Base-by-base conservation (phyloP, 2,329 filamentous ascomycete species). In the Magnaporthiopsis incrustans region DNA sequence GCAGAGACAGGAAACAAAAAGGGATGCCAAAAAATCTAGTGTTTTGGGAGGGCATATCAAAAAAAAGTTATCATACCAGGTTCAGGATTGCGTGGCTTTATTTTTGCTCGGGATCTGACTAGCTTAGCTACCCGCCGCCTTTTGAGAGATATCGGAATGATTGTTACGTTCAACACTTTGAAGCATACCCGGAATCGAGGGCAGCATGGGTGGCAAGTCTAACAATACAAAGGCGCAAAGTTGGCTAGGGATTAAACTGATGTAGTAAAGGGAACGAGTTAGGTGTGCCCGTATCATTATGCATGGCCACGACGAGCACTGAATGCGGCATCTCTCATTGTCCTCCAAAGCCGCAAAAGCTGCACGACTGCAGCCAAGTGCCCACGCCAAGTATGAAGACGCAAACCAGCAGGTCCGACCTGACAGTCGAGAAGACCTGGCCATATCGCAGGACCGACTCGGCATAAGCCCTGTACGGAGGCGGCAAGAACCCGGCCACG, bases 401-500 rank as follows among this genome's bases (percentile, higher is more conserved):
- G 66, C 89, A 86, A 1, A 89, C 85, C 78, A 92, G 79, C n/a
- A 90, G 86, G 73, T 94, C 90, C 38, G 81, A 82, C 71, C 88
- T 82, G 30, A 93, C 85, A 5, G 89, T 91, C 63, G 82, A 84
- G 68, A 89, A 89, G 64, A 93, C 90, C 73, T 88, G 84, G 25
- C 82, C 82, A 73, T 92, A 93, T 67, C 86, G 79, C 71, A 89
- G 78, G 53, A 79, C 79, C 33, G 88, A 78, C 70, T 82, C 80
- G 26, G 90, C 73, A 71, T 88, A 89, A 4, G 84, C 82, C 70
- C 80, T 84, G 64, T 85, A 82, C 1, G 85, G 85, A 68, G 83
- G 81, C 1, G 90, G 90, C 67, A 94, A 72, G 69, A 92, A 85
- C 6, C 85, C 82, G 5, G 83, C 79, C 57, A 88, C 76, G 30